Evolutionary conservation across 306 rosid species (phyloP), one percentile per base, ranked within the genome.

Genomic region (Elaeagnus macrophylla): DNA sequence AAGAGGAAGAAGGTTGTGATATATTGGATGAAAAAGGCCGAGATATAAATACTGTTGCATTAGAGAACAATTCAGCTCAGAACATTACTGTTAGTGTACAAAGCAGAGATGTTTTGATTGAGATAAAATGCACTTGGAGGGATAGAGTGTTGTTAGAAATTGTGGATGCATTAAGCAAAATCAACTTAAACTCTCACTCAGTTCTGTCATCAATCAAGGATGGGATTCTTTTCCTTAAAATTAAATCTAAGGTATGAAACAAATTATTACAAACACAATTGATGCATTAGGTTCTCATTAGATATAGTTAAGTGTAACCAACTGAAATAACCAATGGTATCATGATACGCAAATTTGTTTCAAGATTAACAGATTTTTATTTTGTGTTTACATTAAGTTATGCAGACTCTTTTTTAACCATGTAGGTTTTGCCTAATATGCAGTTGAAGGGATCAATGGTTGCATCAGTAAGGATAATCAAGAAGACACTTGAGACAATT

Each of bases 1-100:
- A 88, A 81, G 83, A 88, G 96, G 75, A 88, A 88, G 83, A n/a
- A n/a, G 75, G 64, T 18, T 54, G 77, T 47, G 77, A 76, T 56
- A 62, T 79, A 39, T n/a, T n/a, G n/a, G 83, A 75, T 39, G 84
- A 65, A 51, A 49, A 69, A 9, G 75, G 65, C 63, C 58, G 39
- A 35, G 78, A 75, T 59, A 66, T 40, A n/a, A 54, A 60, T 49
- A 67, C 60, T 48, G 61, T 43, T 65, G 67, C 45, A 48, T 25
- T 47, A 7, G 74, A 60, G 53, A 68, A 59, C 5, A 18, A 69
- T 42, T 77, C 59, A 56, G 64, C 59, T 9, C 64, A 72, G 56
- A 65, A 72, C 67, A 46, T 88, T 54, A 51, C 44, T 50, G 81
- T 82, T 54, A 68, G 39, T 44, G 49, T 76, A 20, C 67, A 50